Conservation (phyloP, 345 rosid genomes). For the Adansonia digitata region DNA sequence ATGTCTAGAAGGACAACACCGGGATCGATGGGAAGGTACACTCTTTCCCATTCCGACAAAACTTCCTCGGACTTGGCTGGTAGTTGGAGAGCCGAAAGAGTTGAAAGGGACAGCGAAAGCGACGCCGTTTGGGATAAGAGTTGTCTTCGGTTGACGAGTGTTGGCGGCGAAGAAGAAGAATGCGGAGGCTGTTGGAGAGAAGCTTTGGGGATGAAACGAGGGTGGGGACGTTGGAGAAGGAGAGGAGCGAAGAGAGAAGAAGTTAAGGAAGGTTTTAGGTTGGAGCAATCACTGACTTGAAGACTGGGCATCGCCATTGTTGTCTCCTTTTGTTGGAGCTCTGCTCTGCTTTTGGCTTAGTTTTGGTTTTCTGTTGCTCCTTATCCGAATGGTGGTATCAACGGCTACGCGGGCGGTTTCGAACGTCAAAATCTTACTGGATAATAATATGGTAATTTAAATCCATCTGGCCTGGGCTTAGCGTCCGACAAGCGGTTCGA, state of each 20-base stretch:
- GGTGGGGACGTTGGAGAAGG: conserved; percentile 23
- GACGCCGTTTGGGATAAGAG: conserved; percentile 53
- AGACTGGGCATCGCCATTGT: conserved; percentile 36
- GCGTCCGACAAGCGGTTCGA: too few species aligned
- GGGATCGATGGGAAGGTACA: conserved; percentile 69
- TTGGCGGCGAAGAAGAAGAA: conserved; percentile 16
- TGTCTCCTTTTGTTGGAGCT: neutral
- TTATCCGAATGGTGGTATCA: conserved; percentile 34
- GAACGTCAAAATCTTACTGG: neutral
- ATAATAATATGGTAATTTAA: conserved; percentile 16
- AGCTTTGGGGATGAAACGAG: conserved; percentile 33
- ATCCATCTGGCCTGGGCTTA: neutral
- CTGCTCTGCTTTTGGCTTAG: neutral
- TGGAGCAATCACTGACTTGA: conserved; percentile 30
- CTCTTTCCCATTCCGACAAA: conserved; percentile 79
- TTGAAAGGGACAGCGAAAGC: conserved; percentile 30
- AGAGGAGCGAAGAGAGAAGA: conserved; percentile 31
- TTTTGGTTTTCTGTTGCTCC: neutral
- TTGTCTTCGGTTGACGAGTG: conserved; percentile 37
- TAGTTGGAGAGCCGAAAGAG: conserved; percentile 20
- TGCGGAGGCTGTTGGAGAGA: conserved; percentile 21
- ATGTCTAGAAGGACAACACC: conserved; percentile 96
- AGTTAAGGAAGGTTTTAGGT: conserved; percentile 30
- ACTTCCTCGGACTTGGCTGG: conserved; percentile 48
- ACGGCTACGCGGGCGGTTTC: conserved; percentile 22